A percentile compares a stretch with the other conserved stretches of the same genome.
Evolutionary conservation across 1,284 basidiomycete genomes (phyloP).

Genomic region (Ganoderma leucocontextum): DNA sequence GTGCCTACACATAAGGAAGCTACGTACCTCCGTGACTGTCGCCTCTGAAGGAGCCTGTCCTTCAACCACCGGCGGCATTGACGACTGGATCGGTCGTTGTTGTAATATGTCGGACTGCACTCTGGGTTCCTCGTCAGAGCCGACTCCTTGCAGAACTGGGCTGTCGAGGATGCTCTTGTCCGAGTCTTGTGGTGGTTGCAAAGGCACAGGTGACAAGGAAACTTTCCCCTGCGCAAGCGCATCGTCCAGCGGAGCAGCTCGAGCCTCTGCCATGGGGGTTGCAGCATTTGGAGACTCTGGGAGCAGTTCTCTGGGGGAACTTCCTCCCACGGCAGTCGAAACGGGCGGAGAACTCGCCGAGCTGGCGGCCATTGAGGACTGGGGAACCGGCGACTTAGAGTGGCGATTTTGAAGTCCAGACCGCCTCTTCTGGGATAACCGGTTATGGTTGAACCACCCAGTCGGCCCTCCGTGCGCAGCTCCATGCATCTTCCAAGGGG

Average conservation of each 20-base stretch:
- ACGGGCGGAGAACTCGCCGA: background rate
- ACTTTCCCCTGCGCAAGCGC: background rate
- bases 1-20: background rate
- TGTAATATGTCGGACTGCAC: background rate
- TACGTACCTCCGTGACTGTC: background rate
- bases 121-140: background rate
- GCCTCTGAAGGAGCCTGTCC: background rate
- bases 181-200: background rate
- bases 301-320: background rate
- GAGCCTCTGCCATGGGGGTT: background rate
- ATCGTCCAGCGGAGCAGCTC: background rate
- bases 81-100: background rate
- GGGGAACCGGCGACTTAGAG: background rate
- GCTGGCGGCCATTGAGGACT: background rate
- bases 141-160: background rate
- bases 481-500: slow-evolving; percentile 3
- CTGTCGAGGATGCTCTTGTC: background rate
- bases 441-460: slow-evolving; percentile 1
- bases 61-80: background rate
- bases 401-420: background rate
- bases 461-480: background rate
- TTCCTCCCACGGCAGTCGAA: background rate
- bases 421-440: slow-evolving; percentile 14
- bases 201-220: background rate
- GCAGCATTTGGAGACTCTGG: background rate